Evolutionary conservation across 495 filamentous ascomycete genomes (phyloP).

Genomic region (Xylaria palmicola): DNA sequence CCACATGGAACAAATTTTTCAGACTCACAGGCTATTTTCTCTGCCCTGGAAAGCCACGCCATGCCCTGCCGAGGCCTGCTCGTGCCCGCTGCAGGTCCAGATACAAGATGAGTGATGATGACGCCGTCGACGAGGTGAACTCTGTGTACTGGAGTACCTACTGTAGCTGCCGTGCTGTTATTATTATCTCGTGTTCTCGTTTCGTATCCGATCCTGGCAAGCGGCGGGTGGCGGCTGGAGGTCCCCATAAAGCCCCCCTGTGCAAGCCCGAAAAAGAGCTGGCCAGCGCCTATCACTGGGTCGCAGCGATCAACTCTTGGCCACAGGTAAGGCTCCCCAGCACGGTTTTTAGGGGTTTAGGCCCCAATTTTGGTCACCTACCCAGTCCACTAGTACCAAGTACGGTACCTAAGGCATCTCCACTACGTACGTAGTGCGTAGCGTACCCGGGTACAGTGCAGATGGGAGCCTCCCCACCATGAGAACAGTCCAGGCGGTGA

Average conservation of each 20-base stretch:
- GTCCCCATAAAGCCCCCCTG: neutral
- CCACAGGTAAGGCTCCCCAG: neutral
- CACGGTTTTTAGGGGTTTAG: neutral
- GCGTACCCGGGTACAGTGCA: too few relatives aligned
- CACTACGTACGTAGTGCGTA: too few relatives aligned
- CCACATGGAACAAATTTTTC: neutral
- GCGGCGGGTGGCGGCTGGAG: neutral
- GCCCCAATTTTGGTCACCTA: neutral
- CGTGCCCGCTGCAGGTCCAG: neutral
- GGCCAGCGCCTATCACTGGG: neutral
- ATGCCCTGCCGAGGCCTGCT: neutral
- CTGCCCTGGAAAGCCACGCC: neutral
- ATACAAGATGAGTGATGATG: too few relatives aligned
- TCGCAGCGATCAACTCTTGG: neutral
- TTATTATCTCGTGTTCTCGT: constrained; percentile 11
- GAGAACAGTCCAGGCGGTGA: neutral
- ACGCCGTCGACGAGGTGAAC: too few relatives aligned
- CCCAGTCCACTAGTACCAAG: too few relatives aligned
- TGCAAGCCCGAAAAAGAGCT: neutral
- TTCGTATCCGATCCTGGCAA: constrained; percentile 7
- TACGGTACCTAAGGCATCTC: too few relatives aligned
- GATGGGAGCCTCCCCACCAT: neutral
- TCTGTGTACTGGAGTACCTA: too few relatives aligned
- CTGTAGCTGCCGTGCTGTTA: constrained; percentile 3
- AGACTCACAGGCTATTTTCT: neutral